Base-by-base conservation (phyloP, 805 yeast genomes). In the Metschnikowia lachancei region DNA sequence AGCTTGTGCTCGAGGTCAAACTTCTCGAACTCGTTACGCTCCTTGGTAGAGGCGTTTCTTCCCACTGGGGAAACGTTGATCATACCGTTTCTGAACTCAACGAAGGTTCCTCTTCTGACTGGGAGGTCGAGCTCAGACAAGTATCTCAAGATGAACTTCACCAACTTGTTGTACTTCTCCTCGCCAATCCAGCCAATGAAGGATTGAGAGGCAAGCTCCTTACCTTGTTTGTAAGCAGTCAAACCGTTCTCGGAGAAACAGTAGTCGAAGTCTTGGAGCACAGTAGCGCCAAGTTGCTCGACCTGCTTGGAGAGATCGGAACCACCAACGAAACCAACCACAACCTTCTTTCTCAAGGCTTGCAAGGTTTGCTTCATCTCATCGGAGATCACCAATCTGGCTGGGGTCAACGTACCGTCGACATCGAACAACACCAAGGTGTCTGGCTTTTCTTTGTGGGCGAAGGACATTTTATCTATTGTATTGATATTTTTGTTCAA, bases 31-130 rank as follows among this genome's bases (percentile, higher is more conserved):
- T 90, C 97, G 70, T 80, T 83, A 77, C 99, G 87, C 78, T 94
- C 97, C 56, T 80, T 81, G 57, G 89, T 89, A 34, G 95, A 83
- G 52, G 98, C 98, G 68, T 94, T 94, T 82, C 99, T 89, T 63
- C 99, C 99, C 51, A 94, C 82, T 59, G 99, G 99, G 13, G 97
- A 90, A 54, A 94, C 89, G 74, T 94, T 94, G 72, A 94, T 87
- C 96, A 94, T 91, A 70, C 99, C 99, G 70, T 94, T 94, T 82
- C 99, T 88, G 81, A 94, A 94, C 78, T 94, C 99, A 59, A 94
- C 75, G 72, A 94, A 94, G 50, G 99, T 94, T 70, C 99, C 99
- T 78, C 97, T 89, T 83, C 97, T 89, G 67, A 86, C 80, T 64
- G 99, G 99, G 58, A 94, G 69, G 56, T 94, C 98, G 46, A 94